Percentiles rank a stretch among this genome's conserved stretches.
Conservation (phyloP, 2,329 filamentous ascomycete genomes). For the Colletotrichum kahawae region DNA sequence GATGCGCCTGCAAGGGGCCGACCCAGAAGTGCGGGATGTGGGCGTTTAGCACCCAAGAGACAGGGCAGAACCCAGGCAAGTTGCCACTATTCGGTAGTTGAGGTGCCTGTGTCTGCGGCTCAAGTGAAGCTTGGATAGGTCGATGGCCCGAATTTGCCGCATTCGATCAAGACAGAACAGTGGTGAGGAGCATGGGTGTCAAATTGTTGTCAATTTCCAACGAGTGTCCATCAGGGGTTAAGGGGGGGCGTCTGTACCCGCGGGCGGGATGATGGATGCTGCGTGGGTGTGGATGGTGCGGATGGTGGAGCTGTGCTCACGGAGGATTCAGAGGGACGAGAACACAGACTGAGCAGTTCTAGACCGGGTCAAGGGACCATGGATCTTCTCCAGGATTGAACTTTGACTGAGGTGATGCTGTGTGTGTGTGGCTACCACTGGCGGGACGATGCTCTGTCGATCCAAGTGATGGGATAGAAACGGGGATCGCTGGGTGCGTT, state of each 20-base stretch:
- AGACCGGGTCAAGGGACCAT: background rate
- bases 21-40: constrained; percentile 5
- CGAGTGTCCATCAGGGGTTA: background rate
- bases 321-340: background rate
- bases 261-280: background rate
- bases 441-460: background rate
- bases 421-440: background rate
- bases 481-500: constrained; percentile 1
- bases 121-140: background rate
- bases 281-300: background rate
- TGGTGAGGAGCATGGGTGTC: background rate
- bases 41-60: background rate
- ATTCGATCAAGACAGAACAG: background rate
- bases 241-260: background rate
- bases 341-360: background rate
- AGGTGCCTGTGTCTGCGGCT: background rate
- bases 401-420: background rate
- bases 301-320: background rate
- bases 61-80: background rate
- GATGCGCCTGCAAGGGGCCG: background rate
- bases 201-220: constrained; percentile 10
- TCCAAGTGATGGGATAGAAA: background rate
- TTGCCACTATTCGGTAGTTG: constrained; percentile 11
- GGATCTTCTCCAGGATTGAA: constrained; percentile 1
- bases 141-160: background rate